Percentiles rank a stretch among this genome's conserved stretches.
phyloP scores from a whole-genome alignment of 805 yeast species.

The Pichia cephalocereana region DNA sequence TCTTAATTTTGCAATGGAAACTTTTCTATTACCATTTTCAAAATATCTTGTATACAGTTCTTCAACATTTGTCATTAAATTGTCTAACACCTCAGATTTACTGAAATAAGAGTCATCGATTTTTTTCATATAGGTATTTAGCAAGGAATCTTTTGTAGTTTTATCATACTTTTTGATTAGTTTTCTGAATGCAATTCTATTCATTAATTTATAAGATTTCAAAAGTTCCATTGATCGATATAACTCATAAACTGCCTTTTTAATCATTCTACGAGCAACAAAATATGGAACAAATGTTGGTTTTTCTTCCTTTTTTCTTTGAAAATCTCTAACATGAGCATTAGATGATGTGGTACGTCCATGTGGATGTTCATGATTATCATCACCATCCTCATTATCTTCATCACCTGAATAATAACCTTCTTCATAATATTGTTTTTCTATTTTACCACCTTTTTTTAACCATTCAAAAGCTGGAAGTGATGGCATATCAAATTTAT shows the following conservation, averaged over 20 bases:
- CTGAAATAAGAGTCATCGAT: conserved; percentile 51
- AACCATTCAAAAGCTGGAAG: conserved; percentile 31
- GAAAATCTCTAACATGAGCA: conserved; percentile 41
- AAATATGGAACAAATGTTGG: conserved; percentile 40
- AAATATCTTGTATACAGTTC: conserved; percentile 56
- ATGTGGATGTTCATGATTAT: conserved; percentile 1
- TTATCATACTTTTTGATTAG: conserved; percentile 89
- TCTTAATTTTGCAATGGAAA: conserved; percentile 61
- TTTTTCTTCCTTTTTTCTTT: conserved; percentile 15
- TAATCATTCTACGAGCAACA: conserved; percentile 58
- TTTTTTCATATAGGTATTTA: conserved; percentile 44
- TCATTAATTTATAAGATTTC: conserved; percentile 62
- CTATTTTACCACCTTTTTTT: conserved; percentile 20
- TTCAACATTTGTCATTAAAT: conserved; percentile 53
- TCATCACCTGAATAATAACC: conserved; percentile 21
- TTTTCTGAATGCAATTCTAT: conserved; percentile 83
- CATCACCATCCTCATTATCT: conserved; percentile 5
- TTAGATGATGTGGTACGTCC: conserved; percentile 13
- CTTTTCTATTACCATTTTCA: conserved; percentile 64
- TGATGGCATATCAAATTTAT: conserved; percentile 34
- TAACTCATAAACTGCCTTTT: conserved; percentile 59
- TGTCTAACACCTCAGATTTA: conserved; percentile 59
- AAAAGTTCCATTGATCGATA: conserved; percentile 66
- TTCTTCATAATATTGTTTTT: conserved; percentile 28
- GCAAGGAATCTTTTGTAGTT: conserved; percentile 37